Conservation (phyloP, 2,329 filamentous ascomycete genomes). For the Ramularia endophylla region DNA sequence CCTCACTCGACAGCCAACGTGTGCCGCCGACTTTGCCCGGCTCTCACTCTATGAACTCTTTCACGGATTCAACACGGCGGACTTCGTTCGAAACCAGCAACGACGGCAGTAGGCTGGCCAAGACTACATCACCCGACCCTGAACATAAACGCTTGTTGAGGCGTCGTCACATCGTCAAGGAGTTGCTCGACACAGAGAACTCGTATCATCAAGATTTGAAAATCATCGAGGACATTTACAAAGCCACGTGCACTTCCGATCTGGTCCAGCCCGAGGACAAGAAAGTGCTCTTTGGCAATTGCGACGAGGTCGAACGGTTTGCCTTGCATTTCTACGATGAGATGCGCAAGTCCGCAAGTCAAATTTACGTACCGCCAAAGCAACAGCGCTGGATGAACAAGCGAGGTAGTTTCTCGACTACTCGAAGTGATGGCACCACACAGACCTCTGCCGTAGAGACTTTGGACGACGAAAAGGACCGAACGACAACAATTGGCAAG, state of each 20-base stretch:
- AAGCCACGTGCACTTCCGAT: conserved; percentile 67
- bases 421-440: conserved; percentile 33
- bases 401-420: conserved; percentile 44
- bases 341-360: conserved; percentile 72
- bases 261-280: conserved; percentile 77
- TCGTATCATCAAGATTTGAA: conserved; percentile 94
- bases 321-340: conserved; percentile 73
- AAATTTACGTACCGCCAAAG: conserved; percentile 66
- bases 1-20: conserved; percentile 29
- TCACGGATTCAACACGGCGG: conserved; percentile 25
- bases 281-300: conserved; percentile 87
- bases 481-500: conserved; percentile 52
- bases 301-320: conserved; percentile 82
- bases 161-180: conserved; percentile 79
- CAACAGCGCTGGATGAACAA: conserved; percentile 49
- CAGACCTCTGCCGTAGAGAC: conserved; percentile 25
- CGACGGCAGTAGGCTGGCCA: conserved; percentile 17
- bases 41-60: conserved; percentile 32
- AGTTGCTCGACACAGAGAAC: conserved; percentile 87
- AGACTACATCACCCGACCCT: conserved; percentile 24
- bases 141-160: conserved; percentile 68
- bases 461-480: conserved; percentile 51
- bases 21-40: conserved; percentile 19
- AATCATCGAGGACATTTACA: conserved; percentile 96
- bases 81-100: conserved; percentile 22